Percentiles rank a stretch among this genome's conserved stretches.
These are phyloP conservation scores for Suhomyces tanzawaensis DNA, from an alignment of 805 yeast genomes.

Conservation along the genomic window DNA sequence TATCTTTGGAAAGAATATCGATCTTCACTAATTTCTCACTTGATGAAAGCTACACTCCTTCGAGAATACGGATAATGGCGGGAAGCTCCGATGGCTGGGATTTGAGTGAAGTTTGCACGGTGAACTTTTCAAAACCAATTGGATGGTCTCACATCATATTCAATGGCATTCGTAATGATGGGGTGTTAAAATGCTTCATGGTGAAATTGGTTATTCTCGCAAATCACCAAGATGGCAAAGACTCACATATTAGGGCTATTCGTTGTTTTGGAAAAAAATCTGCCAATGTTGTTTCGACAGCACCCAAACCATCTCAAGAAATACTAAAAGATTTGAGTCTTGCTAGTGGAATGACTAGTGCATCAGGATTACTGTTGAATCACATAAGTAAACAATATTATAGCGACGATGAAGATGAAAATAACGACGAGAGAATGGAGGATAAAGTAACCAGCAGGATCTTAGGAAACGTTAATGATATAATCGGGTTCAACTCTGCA, in stretches of 20 bases:
- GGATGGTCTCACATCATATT: constrained; percentile 78
- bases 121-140: constrained; percentile 59
- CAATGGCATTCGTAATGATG: constrained; percentile 51
- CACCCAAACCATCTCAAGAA: not conserved
- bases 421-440: constrained; percentile 4
- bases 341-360: constrained; percentile 21
- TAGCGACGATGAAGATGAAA: constrained; percentile 12
- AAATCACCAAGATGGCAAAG: constrained; percentile 95
- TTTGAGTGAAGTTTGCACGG: constrained; percentile 59
- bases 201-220: constrained; percentile 60
- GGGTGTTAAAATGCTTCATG: constrained; percentile 63
- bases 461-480: constrained; percentile 34
- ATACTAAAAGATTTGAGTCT: constrained; percentile 17
- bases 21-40: constrained; percentile 65
- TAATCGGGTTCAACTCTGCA: constrained; percentile 42
- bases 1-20: constrained; percentile 63
- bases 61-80: constrained; percentile 58
- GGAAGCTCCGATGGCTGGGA: constrained; percentile 79
- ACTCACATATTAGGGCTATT: constrained; percentile 81
- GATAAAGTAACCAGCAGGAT: constrained; percentile 26
- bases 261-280: constrained; percentile 49
- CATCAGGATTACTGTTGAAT: constrained; percentile 32
- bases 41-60: constrained; percentile 95
- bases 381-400: not conserved
- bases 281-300: constrained; percentile 1